phyloP scores from a whole-genome alignment of 352 stramenopile species.

The Bremia lactucae region DNA sequence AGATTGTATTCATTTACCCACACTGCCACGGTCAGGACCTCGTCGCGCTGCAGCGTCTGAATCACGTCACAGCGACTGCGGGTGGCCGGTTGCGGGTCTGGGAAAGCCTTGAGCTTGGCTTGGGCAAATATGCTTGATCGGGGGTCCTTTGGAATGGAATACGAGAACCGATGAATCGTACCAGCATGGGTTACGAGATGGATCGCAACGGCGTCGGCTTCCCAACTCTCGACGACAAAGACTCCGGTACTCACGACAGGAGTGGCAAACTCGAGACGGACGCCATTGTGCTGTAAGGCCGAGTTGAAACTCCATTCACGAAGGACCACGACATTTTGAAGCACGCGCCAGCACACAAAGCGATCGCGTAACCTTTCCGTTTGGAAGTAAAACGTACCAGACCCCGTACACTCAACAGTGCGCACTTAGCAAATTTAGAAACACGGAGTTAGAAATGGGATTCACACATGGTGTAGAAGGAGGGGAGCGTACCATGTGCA shows the following conservation, averaged over 20 bases:
- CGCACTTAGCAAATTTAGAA: slow-evolving; percentile 26
- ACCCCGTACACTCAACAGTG: slow-evolving; percentile 52
- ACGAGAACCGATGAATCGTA: slow-evolving; percentile 59
- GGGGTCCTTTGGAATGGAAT: slow-evolving; percentile 22
- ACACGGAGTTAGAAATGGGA: slow-evolving; percentile 10
- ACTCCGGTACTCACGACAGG: slow-evolving; percentile 48
- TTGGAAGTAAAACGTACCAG: slow-evolving; percentile 66
- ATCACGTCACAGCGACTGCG: slow-evolving; percentile 33
- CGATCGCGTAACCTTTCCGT: slow-evolving; percentile 53
- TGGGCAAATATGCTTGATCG: slow-evolving; percentile 48
- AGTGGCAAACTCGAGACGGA: slow-evolving; percentile 48
- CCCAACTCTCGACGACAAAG: slow-evolving; percentile 51
- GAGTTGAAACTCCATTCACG: slow-evolving; percentile 65
- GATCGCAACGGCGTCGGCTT: slow-evolving; percentile 39
- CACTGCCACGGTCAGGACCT: slow-evolving; percentile 50
- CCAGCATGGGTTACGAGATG: slow-evolving; percentile 58
- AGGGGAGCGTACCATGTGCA: slow-evolving; percentile 23
- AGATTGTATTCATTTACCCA: slow-evolving; percentile 78
- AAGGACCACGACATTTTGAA: slow-evolving; percentile 64
- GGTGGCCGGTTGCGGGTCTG: slow-evolving; percentile 27
- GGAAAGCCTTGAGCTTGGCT: slow-evolving; percentile 30
- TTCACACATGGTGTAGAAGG: not conserved
- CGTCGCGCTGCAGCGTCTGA: slow-evolving; percentile 31
- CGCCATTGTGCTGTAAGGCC: slow-evolving; percentile 40
- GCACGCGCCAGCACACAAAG: slow-evolving; percentile 63